Evolutionary conservation across 345 rosid species (phyloP), one percentile per base, ranked within the genome.

Genomic region (Eucalyptus curtisii): DNA sequence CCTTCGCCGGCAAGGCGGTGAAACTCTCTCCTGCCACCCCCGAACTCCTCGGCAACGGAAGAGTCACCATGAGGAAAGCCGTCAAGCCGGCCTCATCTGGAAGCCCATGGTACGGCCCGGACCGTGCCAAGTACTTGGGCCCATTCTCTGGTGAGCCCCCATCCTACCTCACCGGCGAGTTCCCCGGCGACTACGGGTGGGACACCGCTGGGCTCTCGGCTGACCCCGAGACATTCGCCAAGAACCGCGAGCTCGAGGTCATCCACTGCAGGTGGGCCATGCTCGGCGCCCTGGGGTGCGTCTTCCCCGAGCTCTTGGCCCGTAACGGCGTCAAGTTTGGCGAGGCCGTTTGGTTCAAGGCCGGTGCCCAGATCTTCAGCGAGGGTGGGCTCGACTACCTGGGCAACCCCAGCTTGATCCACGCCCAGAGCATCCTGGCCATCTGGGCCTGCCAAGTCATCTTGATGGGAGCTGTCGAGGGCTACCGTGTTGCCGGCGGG

Each of bases 281-380:
- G 98, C 92, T 96, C 22, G 97, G 97, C 27, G 97, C 98, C 20
- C 92, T 96, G 0, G 97, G 98, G 0, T 96, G 97, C 33, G 93
- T 96, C 76, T 95, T 95, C 95, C 97, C 97, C 1, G 97, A 96
- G 94, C 95, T 94, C 59, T n/a, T 94, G 91, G 93, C 97, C 57
- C 92, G 97, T 45, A 96, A 96, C 86, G 97, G 98, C 2, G 96
- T 96, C 49, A 93, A 95, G 90, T 96, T 96, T 86, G 96, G 96
- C 2, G 97, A 96, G 89, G 96, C 97, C 1, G 95, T 96, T 8
- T 96, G 97, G 97, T 96, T 96, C 96, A 95, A 96, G 94, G 98
- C 99, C 2, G 97, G 98, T 4, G 91, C 98, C 1, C 96, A 96
- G 89, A 96, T 95, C 93, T 96, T 95, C 92, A 95, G 96, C 87